Percentiles rank a stretch among this genome's conserved stretches.
Conservation (phyloP, 1,284 basidiomycete species). For the Rhodofomes roseus region DNA sequence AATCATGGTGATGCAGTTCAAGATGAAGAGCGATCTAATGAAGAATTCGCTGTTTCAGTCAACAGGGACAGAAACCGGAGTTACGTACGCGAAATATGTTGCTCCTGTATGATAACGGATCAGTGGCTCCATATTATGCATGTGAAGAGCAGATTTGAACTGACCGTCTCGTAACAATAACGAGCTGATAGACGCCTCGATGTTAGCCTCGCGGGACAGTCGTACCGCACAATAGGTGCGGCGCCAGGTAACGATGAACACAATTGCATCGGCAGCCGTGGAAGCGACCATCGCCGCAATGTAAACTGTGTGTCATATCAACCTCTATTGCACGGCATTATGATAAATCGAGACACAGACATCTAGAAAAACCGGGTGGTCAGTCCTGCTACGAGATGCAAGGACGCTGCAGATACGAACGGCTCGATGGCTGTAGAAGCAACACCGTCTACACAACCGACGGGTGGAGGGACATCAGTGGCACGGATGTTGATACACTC, state of each 20-base stretch:
- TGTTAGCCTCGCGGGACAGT: neutral
- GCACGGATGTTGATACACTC: too few species aligned
- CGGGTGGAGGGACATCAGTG: neutral
- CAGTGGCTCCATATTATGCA: neutral
- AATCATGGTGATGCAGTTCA: neutral
- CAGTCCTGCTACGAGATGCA: too few species aligned
- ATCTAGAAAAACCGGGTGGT: neutral
- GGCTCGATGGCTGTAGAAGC: too few species aligned
- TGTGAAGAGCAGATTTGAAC: neutral
- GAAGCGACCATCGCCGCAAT: neutral
- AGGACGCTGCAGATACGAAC: neutral
- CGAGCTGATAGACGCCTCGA: neutral
- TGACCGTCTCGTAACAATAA: neutral
- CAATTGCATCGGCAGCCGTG: neutral
- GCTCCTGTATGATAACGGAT: neutral
- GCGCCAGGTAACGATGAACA: neutral
- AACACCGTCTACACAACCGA: neutral
- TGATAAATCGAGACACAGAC: neutral
- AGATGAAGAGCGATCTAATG: neutral
- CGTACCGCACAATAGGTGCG: neutral
- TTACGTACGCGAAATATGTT: neutral
- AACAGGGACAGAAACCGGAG: neutral
- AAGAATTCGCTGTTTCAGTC: neutral
- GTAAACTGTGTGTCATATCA: neutral
- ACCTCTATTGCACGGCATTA: too few species aligned